Base-by-base conservation (phyloP, 2,329 filamentous ascomycete genomes). In the Paecilomyces sp. region DNA sequence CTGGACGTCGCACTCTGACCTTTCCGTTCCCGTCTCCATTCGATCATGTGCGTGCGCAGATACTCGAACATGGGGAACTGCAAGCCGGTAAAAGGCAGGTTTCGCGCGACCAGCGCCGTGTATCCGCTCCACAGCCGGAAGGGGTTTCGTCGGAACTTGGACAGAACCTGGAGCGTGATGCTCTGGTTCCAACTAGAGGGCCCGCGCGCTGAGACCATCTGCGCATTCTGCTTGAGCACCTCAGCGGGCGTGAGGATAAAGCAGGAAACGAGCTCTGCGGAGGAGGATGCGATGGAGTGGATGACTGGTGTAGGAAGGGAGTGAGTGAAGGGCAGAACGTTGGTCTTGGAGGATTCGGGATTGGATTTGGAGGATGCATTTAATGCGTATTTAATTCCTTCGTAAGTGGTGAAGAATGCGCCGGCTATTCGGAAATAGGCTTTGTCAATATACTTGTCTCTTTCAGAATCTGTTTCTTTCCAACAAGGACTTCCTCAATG, bases 191-290 rank as follows among this genome's bases (percentile, higher is more conserved):
- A 6, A 61, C 57, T 55, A 55, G 13, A 25, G 58, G 54, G 11
- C 70, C 61, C 13, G 70, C 54, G 36, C 63, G 57, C 52, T 62
- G 56, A 64, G 0, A 94, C 80, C 83, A 96, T 92, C 74, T 96
- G 92, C 0, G 92, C 91, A 74, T 96, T 96, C 71, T 96, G 92
- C 77, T 97, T 96, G 63, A 96, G 85, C 7, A 96, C 90, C 72
- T 96, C 92, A 13, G 91, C 91, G 0, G 92, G 92, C 0, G 92
- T 93, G 36, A 96, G 83, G 62, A 96, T 90, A 22, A 91, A 81
- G 70, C 92, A 96, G 4, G 91, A 92, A 2, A 91, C 89, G 65
- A 92, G 83, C 75, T 97, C 92, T 1, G 88, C 92, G 15, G 85
- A 76, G 1, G 86, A 88, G 1, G 91, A 95, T 12, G 91, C 88